Base-by-base conservation (phyloP, 768 basidiomycete species). In the Termitomyces sp. region DNA sequence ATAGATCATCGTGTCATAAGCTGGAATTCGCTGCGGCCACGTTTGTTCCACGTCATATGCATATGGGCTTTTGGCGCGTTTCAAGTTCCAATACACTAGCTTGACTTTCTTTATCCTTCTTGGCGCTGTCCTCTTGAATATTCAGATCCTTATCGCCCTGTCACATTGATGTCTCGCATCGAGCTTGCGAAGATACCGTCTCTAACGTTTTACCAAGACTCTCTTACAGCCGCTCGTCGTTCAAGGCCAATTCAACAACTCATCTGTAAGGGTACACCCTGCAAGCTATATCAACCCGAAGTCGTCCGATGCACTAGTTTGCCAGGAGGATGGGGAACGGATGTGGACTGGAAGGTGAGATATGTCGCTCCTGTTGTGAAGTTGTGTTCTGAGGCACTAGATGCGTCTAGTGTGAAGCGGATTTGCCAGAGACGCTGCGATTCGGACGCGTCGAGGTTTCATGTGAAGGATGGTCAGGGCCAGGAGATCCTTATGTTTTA, bases 311-410 rank as follows among this genome's bases (percentile, higher is more conserved):
- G 95, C 72, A 76, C 75, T 56, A 95, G 88, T 62, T 75, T 88
- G 45, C 75, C 66, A 18, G 92, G 94, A 40, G 90, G 90, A 4
- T 72, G 74, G 58, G 93, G 90, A 5, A 76, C 81, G 1, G 90
- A 91, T 10, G 85, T 95, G 3, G 93, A 96, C 65, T 98, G 95
- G 95, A 92, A 90, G 81, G 91, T 87, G 65, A 64, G 80, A 56
- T n/a, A 42, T 28, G 24, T 36, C 26, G 24, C 48, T 40, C 24
- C 20, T 12, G n/a, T 40, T 42, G 4, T 47, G 10, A 26, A 33
- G 16, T 26, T 53, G 30, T 59, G 51, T 42, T 54, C 47, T 22
- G 38, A 36, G 36, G 46, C 28, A 20, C 28, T 14, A 38, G n/a
- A 38, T 20, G 28, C 20, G 6, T 57, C 22, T 62, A 94, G 88